A percentile compares a stretch with the other conserved stretches of the same genome.
These are phyloP conservation scores for Penicillium sp. DNA, from an alignment of 2,329 filamentous ascomycete species.

Conservation along the genomic window DNA sequence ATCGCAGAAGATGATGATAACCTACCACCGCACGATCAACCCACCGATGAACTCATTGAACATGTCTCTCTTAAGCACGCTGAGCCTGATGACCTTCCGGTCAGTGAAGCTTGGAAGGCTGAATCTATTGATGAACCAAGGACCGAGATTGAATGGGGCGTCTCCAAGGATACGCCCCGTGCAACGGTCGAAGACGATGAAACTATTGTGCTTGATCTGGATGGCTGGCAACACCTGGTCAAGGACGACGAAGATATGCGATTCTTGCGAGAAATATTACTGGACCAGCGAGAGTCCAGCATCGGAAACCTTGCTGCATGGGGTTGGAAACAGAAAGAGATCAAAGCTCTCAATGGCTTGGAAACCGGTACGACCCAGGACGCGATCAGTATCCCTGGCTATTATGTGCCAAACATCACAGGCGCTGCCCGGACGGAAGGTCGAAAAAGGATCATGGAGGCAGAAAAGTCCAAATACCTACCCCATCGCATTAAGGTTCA, in stretches of 20 bases:
- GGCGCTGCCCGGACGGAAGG: constrained; percentile 90
- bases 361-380: constrained; percentile 56
- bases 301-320: constrained; percentile 61
- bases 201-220: constrained; percentile 63
- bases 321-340: constrained; percentile 70
- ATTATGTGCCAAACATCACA: constrained; percentile 81
- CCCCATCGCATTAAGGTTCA: constrained; percentile 97
- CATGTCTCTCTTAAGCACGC: constrained; percentile 1
- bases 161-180: constrained; percentile 59
- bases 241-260: constrained; percentile 68
- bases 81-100: constrained; percentile 8
- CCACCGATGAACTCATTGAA: not conserved
- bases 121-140: constrained; percentile 35
- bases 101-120: constrained; percentile 32
- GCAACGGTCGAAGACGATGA: constrained; percentile 67
- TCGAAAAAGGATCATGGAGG: constrained; percentile 91
- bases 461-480: constrained; percentile 96
- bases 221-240: constrained; percentile 67
- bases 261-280: constrained; percentile 55
- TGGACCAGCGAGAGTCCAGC: constrained; percentile 46
- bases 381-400: constrained; percentile 59
- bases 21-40: constrained; percentile 3
- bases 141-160: constrained; percentile 58
- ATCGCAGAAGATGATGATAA: constrained; percentile 4
- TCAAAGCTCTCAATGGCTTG: constrained; percentile 65